Conservation (phyloP, 768 basidiomycete species). For the Rickenella mellea region DNA sequence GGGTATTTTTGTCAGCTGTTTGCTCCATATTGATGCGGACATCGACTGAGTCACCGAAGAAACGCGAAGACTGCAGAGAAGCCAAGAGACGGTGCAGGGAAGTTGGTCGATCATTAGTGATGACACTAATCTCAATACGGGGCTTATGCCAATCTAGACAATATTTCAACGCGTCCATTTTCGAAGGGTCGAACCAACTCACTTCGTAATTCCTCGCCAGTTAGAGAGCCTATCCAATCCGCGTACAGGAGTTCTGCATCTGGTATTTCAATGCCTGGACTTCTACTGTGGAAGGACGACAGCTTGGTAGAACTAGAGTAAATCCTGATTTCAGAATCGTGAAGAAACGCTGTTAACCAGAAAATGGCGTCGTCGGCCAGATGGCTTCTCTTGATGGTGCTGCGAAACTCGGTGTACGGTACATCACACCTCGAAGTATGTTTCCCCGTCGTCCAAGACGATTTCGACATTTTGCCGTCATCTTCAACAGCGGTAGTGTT, state of each 20-base stretch:
- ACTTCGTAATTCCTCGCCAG: slow-evolving; percentile 53
- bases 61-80: slow-evolving; percentile 49
- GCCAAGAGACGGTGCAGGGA: slow-evolving; percentile 60
- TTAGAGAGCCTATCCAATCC: slow-evolving; percentile 55
- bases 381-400: slow-evolving; percentile 6
- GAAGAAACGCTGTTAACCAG: slow-evolving; percentile 13
- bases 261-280: too few species aligned
- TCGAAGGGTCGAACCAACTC: slow-evolving; percentile 9
- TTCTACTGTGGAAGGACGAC: too few species aligned
- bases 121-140: slow-evolving; percentile 57
- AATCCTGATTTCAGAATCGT: slow-evolving; percentile 12
- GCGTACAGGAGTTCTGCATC: slow-evolving; percentile 38
- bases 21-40: slow-evolving; percentile 72
- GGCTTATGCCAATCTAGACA: slow-evolving; percentile 66
- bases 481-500: slow-evolving; percentile 1
- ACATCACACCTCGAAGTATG: slow-evolving; percentile 8
- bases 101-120: slow-evolving; percentile 66
- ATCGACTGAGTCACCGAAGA: slow-evolving; percentile 59
- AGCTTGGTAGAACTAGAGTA: too few species aligned
- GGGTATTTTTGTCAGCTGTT: slow-evolving; percentile 54
- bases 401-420: slow-evolving; percentile 11
- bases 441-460: slow-evolving; percentile 4
- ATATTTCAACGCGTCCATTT: slow-evolving; percentile 9
- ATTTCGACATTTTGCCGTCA: slow-evolving; percentile 4
- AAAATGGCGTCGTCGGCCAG: slow-evolving; percentile 26